phyloP scores from a whole-genome alignment of 2,329 filamentous ascomycete genomes.

The Periconia digitata region DNA sequence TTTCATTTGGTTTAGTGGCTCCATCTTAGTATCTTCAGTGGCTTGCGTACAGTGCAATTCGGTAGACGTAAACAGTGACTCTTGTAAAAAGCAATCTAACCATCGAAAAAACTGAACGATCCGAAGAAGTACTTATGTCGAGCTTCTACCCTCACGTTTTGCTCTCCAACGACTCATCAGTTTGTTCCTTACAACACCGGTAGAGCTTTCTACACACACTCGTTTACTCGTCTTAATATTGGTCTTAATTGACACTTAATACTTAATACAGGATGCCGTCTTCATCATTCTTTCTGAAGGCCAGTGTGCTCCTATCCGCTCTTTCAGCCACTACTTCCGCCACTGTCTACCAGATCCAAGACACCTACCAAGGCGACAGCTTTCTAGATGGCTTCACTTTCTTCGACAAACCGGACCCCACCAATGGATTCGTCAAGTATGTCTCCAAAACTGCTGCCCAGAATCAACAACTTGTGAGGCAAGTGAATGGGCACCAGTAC shows the following conservation, averaged over 20 bases:
- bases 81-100: neutral
- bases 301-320: slow-evolving; percentile 23
- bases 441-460: slow-evolving; percentile 11
- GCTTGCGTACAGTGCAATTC: neutral
- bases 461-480: slow-evolving; percentile 3
- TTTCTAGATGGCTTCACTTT: slow-evolving; percentile 34
- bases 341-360: slow-evolving; percentile 18
- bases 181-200: slow-evolving; percentile 26
- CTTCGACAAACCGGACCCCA: slow-evolving; percentile 24
- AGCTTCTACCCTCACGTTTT: neutral
- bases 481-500: slow-evolving; percentile 25
- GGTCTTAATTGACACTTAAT: no score
- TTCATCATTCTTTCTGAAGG: slow-evolving; percentile 28
- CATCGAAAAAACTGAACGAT: no score
- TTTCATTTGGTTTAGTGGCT: neutral
- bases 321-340: slow-evolving; percentile 24
- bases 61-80: neutral
- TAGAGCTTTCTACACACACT: slow-evolving; percentile 29
- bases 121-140: neutral
- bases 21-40: neutral
- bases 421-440: slow-evolving; percentile 30
- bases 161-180: slow-evolving; percentile 22
- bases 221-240: no score
- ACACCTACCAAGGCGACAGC: slow-evolving; percentile 17
- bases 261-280: slow-evolving; percentile 24